Evolutionary conservation across 345 rosid genomes (phyloP), one percentile per base, ranked within the genome.

Genomic region (Cardamine occulta): DNA sequence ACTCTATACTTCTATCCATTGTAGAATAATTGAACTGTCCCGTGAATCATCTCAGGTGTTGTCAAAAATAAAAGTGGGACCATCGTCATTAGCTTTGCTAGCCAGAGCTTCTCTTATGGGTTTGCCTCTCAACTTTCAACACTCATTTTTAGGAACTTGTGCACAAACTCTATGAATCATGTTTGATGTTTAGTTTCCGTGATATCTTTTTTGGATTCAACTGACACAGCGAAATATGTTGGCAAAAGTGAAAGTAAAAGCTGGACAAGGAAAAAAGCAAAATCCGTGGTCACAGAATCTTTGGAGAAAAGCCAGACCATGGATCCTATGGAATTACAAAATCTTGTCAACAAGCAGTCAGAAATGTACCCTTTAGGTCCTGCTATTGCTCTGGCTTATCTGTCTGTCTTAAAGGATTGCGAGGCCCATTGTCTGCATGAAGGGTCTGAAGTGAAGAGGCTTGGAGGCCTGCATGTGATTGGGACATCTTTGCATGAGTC

Each of bases 401-500:
- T 91, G 55, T 89, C 97, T 24, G 89, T 91, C 77, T 86, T 91
- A 51, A 83, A 86, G 82, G 96, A 93, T 66, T 93, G 98, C 80
- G 96, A 91, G 89, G 86, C 67, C 54, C 97, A 93, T 77, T 89
- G 89, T 84, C 81, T 75, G 74, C 82, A 71, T 74, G 98, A 93
- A 84, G 98, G 98, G 51, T 84, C 84, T 79, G 97, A 93, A 84
- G 98, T 93, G 69, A 93, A 91, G 82, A 84, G 85, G 72, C 94
- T 93, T 53, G 98, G 98, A 68, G 98, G 98, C 32, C 97, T 93
- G 73, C 98, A 93, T 82, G 98, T 93, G 47, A 87, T 88, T 44
- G 98, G 98, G 19, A 91, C 98, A 79, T 93, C 98, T 64, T 83
- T 93, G 84, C 97, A 93, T 31, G 98, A 93, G 67, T 93, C 98